Conservation (phyloP, 257 asterid species). For the Solanum infundibuliforme region DNA sequence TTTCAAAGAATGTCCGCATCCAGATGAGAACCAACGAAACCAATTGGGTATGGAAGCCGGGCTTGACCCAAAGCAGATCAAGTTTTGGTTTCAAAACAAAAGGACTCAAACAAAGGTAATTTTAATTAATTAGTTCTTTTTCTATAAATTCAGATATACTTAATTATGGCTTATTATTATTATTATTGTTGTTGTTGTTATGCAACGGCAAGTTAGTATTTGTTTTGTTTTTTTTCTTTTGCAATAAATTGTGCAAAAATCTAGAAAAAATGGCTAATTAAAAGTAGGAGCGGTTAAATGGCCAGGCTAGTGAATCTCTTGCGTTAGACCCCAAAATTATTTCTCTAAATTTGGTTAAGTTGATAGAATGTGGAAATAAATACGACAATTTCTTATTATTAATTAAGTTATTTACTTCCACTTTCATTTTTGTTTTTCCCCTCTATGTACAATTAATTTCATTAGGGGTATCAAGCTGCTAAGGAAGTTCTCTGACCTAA, state of each 20-base stretch:
- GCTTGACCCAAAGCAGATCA: no score
- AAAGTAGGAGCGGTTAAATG: not conserved
- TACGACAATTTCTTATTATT: not conserved
- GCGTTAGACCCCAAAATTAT: not conserved
- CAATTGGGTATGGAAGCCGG: no score
- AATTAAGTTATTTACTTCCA: not conserved
- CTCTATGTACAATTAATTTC: not conserved
- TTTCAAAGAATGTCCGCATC: no score
- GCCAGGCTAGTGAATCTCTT: not conserved
- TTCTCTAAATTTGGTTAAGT: not conserved
- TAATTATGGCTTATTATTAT: not conserved
- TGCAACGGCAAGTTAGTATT: not conserved
- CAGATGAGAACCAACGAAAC: no score
- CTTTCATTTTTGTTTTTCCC: not conserved
- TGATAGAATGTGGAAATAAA: not conserved
- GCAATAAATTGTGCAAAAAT: not conserved
- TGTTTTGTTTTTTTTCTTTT: no score
- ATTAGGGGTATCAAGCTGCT: no score
- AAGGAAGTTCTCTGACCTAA: no score
- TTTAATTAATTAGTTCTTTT: no score
- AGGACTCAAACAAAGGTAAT: no score
- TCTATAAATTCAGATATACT: no score
- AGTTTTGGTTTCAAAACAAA: no score
- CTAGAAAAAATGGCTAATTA: not conserved
- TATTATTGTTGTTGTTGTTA: no score